Base-by-base conservation (phyloP, 2,329 filamentous ascomycete species). In the Fusarium sp. region DNA sequence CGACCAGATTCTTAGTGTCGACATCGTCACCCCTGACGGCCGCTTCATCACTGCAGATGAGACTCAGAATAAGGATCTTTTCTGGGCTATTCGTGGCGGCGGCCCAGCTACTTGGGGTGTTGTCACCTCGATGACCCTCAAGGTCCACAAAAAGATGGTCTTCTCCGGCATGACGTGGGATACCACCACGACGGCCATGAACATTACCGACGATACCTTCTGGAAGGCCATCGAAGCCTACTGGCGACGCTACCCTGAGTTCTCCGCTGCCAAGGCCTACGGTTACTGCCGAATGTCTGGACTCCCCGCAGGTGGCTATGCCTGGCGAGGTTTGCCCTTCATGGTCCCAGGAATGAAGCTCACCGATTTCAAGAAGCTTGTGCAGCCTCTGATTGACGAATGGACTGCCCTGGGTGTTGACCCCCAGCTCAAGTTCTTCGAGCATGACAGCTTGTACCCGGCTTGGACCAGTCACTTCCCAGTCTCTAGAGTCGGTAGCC, bases 51-150 rank as follows among this genome's bases (percentile, higher is more conserved):
- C 82, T 63, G 83, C 80, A 11, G 82, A 82, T 65, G 76, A 82
- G 31, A 81, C 75, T 9, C 75, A 81, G 17, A 81, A 88, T 67
- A 63, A 79, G 1, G 86, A 88, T 36, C 80, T 89, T 1, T 88
- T 85, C 80, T 87, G 86, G 83, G 86, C 86, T 3, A 77, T 88
- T 22, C 79, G 83, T 31, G 87, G 86, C 8, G 86, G 83, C 4
- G 85, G 85, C 22, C 42, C 55, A 12, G 67, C 80, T 51, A 85
- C 83, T 5, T 85, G 81, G 69, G 84, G 84, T 4, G 80, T 85
- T 17, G 83, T 85, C 31, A 77, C 79, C 22, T 83, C 80, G 16
- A 77, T 83, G 65, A 79, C 78, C 2, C 77, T 82, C 44, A 78
- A 78, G 36, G 78, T 80, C 4, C 79, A 80, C 60, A 67, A 74